Percentiles rank a stretch among this genome's conserved stretches.
Conservation (phyloP, 257 asterid genomes). For the Primulina eburnea region DNA sequence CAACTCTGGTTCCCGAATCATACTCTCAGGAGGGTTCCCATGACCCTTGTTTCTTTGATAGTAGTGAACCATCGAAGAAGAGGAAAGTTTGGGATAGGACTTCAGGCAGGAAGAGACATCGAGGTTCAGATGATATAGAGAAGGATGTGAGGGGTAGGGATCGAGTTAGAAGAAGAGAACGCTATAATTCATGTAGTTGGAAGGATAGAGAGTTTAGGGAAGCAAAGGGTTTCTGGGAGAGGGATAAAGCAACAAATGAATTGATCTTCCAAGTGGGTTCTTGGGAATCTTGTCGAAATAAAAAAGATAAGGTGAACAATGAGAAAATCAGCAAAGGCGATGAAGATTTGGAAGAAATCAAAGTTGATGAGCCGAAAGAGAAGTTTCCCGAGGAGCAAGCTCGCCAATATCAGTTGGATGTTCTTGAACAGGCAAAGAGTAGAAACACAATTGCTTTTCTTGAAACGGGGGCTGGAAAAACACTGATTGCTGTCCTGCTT, state of each 20-base stretch:
- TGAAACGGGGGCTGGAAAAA: slow-evolving; percentile 98
- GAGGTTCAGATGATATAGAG: slow-evolving; percentile 52
- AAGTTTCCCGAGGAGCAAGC: slow-evolving; percentile 79
- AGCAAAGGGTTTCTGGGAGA: slow-evolving; percentile 88
- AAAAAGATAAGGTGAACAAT: slow-evolving; percentile 45
- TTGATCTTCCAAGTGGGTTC: slow-evolving; percentile 71
- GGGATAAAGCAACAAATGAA: slow-evolving; percentile 77
- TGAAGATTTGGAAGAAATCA: slow-evolving; percentile 45
- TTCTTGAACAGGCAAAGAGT: slow-evolving; percentile 91
- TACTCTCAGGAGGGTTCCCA: slow-evolving; percentile 31
- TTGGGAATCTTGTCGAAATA: slow-evolving; percentile 66
- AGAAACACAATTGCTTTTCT: slow-evolving; percentile 93
- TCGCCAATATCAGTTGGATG: slow-evolving; percentile 96
- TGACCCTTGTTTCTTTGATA: slow-evolving; percentile 60
- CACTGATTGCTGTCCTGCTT: slow-evolving; percentile 89
- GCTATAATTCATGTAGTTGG: slow-evolving; percentile 40
- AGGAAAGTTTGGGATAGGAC: slow-evolving; percentile 48
- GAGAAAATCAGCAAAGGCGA: slow-evolving; percentile 36
- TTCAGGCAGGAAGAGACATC: slow-evolving; percentile 62
- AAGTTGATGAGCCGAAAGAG: slow-evolving; percentile 50
- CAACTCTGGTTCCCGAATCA: neutral
- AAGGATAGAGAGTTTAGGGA: slow-evolving; percentile 63
- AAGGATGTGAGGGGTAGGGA: slow-evolving; percentile 53
- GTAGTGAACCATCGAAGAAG: slow-evolving; percentile 44
- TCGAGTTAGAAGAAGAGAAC: slow-evolving; percentile 60